Evolutionary conservation across 257 asterid genomes (phyloP).

Genomic region (Anisodus tanguticus): DNA sequence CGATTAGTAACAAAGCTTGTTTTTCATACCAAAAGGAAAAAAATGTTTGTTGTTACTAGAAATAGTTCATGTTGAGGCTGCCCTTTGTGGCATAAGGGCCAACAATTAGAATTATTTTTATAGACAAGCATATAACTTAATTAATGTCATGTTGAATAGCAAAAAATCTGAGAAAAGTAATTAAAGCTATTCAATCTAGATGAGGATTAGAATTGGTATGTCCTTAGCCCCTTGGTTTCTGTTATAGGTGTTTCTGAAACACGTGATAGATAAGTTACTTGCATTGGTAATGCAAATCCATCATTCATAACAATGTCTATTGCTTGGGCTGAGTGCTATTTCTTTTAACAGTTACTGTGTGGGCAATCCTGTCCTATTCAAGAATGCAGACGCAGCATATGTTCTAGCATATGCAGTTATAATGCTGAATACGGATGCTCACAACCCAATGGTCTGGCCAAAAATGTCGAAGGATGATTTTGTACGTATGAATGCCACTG

Average conservation of each 20-base stretch:
- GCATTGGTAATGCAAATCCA: conserved; percentile 26
- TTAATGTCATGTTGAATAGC: conserved; percentile 6
- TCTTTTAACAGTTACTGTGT: conserved; percentile 81
- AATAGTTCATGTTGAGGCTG: not conserved
- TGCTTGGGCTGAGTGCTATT: conserved; percentile 35
- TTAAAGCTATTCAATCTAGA: conserved; percentile 19
- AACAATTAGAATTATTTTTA: not conserved
- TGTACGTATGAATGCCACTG: conserved; percentile 71
- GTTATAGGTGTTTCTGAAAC: conserved; percentile 15
- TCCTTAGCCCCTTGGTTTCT: conserved; percentile 22
- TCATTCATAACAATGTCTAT: conserved; percentile 26
- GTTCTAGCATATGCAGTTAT: conserved; percentile 99
- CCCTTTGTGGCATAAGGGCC: conserved; percentile 8
- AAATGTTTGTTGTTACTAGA: not conserved
- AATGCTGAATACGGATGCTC: conserved; percentile 99
- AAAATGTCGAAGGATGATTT: conserved; percentile 98
- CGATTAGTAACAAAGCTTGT: conserved; percentile 1
- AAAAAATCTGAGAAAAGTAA: not conserved
- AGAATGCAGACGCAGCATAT: conserved; percentile 97
- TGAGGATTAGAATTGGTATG: not conserved
- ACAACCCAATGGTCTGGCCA: conserved; percentile 98
- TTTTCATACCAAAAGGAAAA: not conserved
- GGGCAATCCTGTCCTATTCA: conserved; percentile 90
- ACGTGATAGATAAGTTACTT: not conserved
- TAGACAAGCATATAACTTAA: conserved; percentile 10